These are phyloP conservation scores for Fraxinus nigra DNA, from an alignment of 305 asterid species.

Conservation along the genomic window DNA sequence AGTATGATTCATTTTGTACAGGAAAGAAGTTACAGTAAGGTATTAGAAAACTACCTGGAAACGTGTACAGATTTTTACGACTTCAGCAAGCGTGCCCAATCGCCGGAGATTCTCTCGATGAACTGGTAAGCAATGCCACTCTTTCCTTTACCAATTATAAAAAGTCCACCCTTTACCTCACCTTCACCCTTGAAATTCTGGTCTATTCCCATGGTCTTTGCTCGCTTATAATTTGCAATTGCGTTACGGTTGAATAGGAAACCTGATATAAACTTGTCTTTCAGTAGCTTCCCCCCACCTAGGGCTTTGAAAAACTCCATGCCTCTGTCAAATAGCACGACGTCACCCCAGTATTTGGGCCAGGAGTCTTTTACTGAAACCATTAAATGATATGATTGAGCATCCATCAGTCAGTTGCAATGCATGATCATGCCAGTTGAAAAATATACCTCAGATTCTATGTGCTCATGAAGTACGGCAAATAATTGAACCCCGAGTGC, in stretches of 20 bases:
- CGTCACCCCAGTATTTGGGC: constrained; percentile 80
- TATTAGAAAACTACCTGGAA: constrained; percentile 51
- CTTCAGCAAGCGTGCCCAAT: constrained; percentile 36
- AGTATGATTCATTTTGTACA: constrained; percentile 4
- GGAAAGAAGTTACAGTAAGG: constrained; percentile 15
- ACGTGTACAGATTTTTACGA: constrained; percentile 58
- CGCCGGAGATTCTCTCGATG: constrained; percentile 48
- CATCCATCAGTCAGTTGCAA: constrained; percentile 6
- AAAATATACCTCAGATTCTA: constrained; percentile 67
- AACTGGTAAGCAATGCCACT: constrained; percentile 47
- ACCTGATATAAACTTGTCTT: constrained; percentile 71
- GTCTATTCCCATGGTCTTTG: constrained; percentile 43
- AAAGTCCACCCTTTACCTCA: constrained; percentile 48
- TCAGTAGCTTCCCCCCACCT: constrained; percentile 76
- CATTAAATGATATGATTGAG: constrained; percentile 1
- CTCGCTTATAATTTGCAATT: constrained; percentile 56
- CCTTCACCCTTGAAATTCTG: constrained; percentile 49
- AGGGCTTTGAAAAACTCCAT: constrained; percentile 71
- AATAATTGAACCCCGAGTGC: constrained; percentile 70
- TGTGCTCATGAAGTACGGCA: constrained; percentile 70
- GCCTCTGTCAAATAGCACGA: constrained; percentile 53
- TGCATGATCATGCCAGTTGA: not conserved
- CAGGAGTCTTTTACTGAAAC: constrained; percentile 64
- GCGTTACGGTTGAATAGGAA: constrained; percentile 73
- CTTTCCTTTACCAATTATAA: constrained; percentile 43